Evolutionary conservation across 805 yeast species (phyloP).

Genomic region (Kodamaea kakaduensis): DNA sequence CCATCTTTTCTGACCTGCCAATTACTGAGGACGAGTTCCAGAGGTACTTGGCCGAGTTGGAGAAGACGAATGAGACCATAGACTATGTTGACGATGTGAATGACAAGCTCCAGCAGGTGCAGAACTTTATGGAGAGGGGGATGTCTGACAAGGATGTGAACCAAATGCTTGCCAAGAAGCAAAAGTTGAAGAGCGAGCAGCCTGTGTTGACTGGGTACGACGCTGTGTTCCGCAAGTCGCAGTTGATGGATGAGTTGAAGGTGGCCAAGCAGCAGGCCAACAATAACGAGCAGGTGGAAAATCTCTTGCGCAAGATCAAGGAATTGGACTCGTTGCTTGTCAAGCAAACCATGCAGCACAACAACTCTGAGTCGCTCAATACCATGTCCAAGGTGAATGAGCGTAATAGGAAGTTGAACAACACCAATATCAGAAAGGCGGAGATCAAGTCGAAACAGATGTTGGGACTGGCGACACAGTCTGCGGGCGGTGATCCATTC

Average conservation of each 20-base stretch:
- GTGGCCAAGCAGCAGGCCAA: constrained; percentile 61
- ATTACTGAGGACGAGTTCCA: constrained; percentile 70
- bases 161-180: constrained; percentile 71
- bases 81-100: constrained; percentile 66
- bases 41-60: constrained; percentile 59
- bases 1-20: constrained; percentile 73
- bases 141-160: constrained; percentile 73
- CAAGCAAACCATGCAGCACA: constrained; percentile 32
- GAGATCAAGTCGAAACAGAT: constrained; percentile 51
- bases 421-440: constrained; percentile 71
- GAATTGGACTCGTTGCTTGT: constrained; percentile 46
- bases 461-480: constrained; percentile 23
- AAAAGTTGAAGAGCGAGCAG: constrained; percentile 41
- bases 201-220: constrained; percentile 38
- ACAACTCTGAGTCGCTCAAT: constrained; percentile 36
- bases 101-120: constrained; percentile 59
- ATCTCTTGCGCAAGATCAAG: constrained; percentile 34
- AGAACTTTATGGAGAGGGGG: constrained; percentile 58
- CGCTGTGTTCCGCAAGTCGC: constrained; percentile 71
- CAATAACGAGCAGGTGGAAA: constrained; percentile 30
- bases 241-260: constrained; percentile 66
- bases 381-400: constrained; percentile 72
- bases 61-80: constrained; percentile 50
- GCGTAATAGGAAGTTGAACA: constrained; percentile 80
- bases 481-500: constrained; percentile 71